Base-by-base conservation (phyloP, 2,329 filamentous ascomycete genomes). In the Immersiporthe knoxdaviesiana region DNA sequence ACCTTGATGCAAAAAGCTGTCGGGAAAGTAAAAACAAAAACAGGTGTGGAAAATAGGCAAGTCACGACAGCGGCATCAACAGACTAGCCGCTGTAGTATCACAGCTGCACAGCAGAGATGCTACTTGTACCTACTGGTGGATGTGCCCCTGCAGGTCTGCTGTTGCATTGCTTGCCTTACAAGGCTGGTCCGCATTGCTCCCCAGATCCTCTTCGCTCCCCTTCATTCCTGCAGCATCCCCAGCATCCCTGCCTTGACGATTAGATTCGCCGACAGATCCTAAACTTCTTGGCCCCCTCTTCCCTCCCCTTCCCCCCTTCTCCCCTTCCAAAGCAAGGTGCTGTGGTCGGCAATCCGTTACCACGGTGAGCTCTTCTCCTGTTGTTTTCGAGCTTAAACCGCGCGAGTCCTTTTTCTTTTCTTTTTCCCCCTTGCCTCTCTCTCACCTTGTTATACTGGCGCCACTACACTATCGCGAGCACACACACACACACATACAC, bases 191-290 rank as follows among this genome's bases (percentile, higher is more conserved):
- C 16, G 56, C 56, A 59, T 59, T 59, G 56, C 32, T 37, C 21
- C 56, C 56, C 56, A 59, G 21, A n/a, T 59, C 56, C 56, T 59
- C 56, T 37, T 21, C 18, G 32, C 12, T 59, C 56, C 56, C 56
- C 18, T 59, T 35, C 56, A 59, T 59, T 59, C 56, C 56, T 59
- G 56, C 56, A 59, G 30, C 56, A 59, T 35, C 54, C 54, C 54
- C 32, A 35, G 14, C 18, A 54, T 56, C 52, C 52, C 52, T 56
- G 52, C 52, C 32, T 59, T 37, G 56, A 37, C 30, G 56, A 59
- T 37, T 59, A 59, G 56, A 37, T 59, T 37, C 32, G 56, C 56
- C 56, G 16, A n/a, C 56, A 35, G 18, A 16, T 47, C 21, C 27
- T 18, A 32, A 32, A 58, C 54, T 58, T 56, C 44, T 56, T 30